Evolutionary conservation across 1,284 basidiomycete species (phyloP).

Genomic region (Cutaneotrichosporon spelunceum): DNA sequence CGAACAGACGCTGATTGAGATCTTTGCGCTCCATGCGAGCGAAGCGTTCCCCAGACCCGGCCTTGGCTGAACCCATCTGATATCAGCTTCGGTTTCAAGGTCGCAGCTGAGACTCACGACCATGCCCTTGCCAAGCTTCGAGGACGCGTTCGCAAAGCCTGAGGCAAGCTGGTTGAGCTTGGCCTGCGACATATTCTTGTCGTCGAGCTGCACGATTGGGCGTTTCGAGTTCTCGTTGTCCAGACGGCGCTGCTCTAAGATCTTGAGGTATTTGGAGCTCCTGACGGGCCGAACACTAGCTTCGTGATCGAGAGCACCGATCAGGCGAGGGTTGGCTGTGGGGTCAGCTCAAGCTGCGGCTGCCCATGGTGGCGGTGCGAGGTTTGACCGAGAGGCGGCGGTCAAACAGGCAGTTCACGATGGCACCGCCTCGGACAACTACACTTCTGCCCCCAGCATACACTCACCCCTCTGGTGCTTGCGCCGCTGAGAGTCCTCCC

Average conservation of each 20-base stretch:
- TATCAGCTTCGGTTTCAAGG: constrained; percentile 33
- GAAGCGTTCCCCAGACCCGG: constrained; percentile 65
- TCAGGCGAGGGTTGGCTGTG: constrained; percentile 29
- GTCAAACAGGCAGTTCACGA: too few relatives aligned
- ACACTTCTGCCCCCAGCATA: not conserved
- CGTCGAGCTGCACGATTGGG: constrained; percentile 52
- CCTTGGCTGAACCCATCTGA: constrained; percentile 11
- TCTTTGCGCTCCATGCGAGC: constrained; percentile 81
- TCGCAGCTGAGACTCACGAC: constrained; percentile 27
- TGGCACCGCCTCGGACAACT: too few relatives aligned
- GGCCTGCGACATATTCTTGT: constrained; percentile 37
- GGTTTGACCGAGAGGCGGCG: too few relatives aligned
- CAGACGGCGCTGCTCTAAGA: constrained; percentile 49
- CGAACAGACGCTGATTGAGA: constrained; percentile 79
- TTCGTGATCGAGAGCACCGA: constrained; percentile 46
- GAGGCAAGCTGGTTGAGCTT: constrained; percentile 43
- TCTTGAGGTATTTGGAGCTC: constrained; percentile 52
- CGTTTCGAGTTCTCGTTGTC: constrained; percentile 52
- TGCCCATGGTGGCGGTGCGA: too few relatives aligned
- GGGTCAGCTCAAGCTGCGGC: not conserved
- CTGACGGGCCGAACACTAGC: constrained; percentile 41
- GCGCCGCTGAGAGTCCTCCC: constrained; percentile 23
- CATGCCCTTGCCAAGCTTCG: constrained; percentile 39
- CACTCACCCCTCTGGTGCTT: constrained; percentile 41
- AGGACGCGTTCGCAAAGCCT: constrained; percentile 38